A percentile compares a stretch with the other conserved stretches of the same genome.
These are phyloP conservation scores for Nakaseomyces delphensis DNA, from an alignment of 1,139 yeast species.

Conservation along the genomic window DNA sequence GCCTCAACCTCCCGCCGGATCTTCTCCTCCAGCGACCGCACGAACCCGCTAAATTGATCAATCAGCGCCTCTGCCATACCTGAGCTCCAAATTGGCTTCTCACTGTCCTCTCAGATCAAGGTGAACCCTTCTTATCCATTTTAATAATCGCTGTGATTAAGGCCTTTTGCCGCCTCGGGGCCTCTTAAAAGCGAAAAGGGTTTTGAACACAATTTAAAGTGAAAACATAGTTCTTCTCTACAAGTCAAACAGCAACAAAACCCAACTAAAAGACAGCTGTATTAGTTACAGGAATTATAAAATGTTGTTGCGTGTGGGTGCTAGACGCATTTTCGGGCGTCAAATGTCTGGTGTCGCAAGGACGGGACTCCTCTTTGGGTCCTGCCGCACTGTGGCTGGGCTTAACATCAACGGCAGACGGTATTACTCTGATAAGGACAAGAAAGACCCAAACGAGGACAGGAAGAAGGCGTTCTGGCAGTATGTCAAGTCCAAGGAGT, in stretches of 20 bases:
- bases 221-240: no score
- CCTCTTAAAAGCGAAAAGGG: no score
- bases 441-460: conserved; percentile 22
- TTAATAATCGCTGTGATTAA: no score
- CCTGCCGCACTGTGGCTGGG: background rate
- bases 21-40: conserved; percentile 4
- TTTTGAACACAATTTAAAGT: no score
- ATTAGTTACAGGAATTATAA: no score
- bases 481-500: conserved; percentile 36
- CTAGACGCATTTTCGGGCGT: background rate
- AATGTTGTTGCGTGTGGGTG: background rate
- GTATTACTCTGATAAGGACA: conserved; percentile 8
- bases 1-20: conserved; percentile 1
- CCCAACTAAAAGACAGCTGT: no score
- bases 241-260: no score
- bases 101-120: no score
- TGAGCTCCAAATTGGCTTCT: no score
- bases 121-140: no score
- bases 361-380: background rate
- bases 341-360: background rate
- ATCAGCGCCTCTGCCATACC: background rate
- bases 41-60: background rate
- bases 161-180: no score
- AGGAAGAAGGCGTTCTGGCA: conserved; percentile 29
- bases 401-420: conserved; percentile 1